phyloP scores from a whole-genome alignment of 139 green algal species.

The Edaphochlamys debaryana region DNA sequence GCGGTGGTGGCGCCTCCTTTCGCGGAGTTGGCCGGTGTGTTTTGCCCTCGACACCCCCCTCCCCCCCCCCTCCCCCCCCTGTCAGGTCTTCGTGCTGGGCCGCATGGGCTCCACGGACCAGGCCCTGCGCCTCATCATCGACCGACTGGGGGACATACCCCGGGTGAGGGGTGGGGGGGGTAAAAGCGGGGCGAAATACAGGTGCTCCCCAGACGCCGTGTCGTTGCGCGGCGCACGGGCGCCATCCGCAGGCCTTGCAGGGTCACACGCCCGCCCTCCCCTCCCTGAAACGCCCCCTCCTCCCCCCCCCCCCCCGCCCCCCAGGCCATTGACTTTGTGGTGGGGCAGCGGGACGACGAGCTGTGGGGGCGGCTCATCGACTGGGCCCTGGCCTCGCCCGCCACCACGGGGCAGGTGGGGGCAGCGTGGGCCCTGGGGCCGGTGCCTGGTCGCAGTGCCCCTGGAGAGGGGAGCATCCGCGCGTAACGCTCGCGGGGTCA shows the following conservation, averaged over 20 bases:
- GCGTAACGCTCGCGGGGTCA: no score
- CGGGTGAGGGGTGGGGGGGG: constrained; percentile 53
- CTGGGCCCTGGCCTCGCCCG: constrained; percentile 72
- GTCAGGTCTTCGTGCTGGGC: constrained; percentile 89
- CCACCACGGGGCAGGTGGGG: constrained; percentile 79
- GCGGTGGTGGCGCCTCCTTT: no score
- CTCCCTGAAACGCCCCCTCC: background rate
- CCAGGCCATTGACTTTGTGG: constrained; percentile 94
- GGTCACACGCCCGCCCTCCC: no score
- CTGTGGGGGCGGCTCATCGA: constrained; percentile 93
- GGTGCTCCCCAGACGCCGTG: no score
- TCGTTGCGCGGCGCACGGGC: no score
- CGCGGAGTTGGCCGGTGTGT: no score
- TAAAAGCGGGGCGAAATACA: background rate
- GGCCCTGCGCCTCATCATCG: constrained; percentile 92
- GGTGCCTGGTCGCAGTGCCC: no score
- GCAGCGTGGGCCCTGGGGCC: no score
- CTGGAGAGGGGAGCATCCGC: no score
- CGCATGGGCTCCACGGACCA: constrained; percentile 85
- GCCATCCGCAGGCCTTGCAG: no score
- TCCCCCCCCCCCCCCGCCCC: background rate
- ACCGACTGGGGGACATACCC: constrained; percentile 84
- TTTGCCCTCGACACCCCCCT: no score
- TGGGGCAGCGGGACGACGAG: constrained; percentile 86
- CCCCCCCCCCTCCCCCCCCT: no score